Evolutionary conservation across 768 basidiomycete genomes (phyloP).

Genomic region (Dioszegia crocea): DNA sequence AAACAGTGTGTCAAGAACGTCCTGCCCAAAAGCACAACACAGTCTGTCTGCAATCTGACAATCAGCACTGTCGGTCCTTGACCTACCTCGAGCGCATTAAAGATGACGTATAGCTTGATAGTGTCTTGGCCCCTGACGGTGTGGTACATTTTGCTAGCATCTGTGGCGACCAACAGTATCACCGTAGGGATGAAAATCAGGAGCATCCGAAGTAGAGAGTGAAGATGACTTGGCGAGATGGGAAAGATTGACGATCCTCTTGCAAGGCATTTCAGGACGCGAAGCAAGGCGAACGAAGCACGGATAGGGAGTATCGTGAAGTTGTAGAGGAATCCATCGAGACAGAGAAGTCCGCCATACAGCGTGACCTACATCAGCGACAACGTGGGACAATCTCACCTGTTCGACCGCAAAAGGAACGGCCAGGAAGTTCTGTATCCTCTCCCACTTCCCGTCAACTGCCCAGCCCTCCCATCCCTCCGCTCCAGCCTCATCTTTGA

Average conservation of each 20-base stretch:
- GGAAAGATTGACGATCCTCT: slow-evolving; percentile 12
- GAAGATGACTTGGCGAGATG: slow-evolving; percentile 59
- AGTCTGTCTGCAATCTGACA: slow-evolving; percentile 85
- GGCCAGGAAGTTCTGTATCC: slow-evolving; percentile 89
- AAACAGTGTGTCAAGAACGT: slow-evolving; percentile 92
- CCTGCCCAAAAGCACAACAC: slow-evolving; percentile 94
- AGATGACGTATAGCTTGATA: slow-evolving; percentile 97
- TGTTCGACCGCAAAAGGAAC: slow-evolving; percentile 93
- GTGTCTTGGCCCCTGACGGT: slow-evolving; percentile 96
- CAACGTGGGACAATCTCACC: slow-evolving; percentile 53
- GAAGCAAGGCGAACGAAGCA: slow-evolving; percentile 36
- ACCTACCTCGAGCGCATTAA: slow-evolving; percentile 91
- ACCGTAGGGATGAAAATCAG: slow-evolving; percentile 70
- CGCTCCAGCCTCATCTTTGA: slow-evolving; percentile 41
- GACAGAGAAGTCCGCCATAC: slow-evolving; percentile 87
- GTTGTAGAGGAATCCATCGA: slow-evolving; percentile 95
- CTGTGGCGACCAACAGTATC: slow-evolving; percentile 75
- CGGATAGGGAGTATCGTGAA: slow-evolving; percentile 97
- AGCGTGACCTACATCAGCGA: slow-evolving; percentile 65
- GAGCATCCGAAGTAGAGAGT: slow-evolving; percentile 77
- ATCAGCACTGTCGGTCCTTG: not conserved
- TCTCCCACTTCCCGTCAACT: slow-evolving; percentile 56
- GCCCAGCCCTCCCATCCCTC: slow-evolving; percentile 45
- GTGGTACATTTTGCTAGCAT: slow-evolving; percentile 97
- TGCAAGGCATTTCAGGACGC: slow-evolving; percentile 13